phyloP scores from a whole-genome alignment of 495 filamentous ascomycete genomes.

The Hypoxylon fuscum region DNA sequence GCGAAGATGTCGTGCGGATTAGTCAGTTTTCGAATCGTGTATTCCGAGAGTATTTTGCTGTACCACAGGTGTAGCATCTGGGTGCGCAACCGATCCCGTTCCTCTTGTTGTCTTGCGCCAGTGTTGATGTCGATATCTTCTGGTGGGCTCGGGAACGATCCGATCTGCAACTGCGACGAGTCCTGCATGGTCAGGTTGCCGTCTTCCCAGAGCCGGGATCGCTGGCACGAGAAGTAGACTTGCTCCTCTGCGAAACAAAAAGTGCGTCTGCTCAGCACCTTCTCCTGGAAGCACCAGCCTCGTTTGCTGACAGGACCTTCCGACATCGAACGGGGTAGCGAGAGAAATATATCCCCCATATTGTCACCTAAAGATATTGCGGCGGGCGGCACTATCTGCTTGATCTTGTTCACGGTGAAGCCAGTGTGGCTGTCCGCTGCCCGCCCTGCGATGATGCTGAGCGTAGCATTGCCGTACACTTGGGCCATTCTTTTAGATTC shows the following conservation, averaged over 20 bases:
- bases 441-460: constrained; percentile 33
- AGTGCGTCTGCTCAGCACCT: constrained; percentile 43
- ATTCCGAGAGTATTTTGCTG: constrained; percentile 6
- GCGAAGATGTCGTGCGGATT: constrained; percentile 33
- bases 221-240: constrained; percentile 45
- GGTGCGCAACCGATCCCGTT: constrained; percentile 3
- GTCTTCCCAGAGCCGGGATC: constrained; percentile 5
- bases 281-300: constrained; percentile 50
- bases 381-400: constrained; percentile 10
- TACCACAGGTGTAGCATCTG: constrained; percentile 25
- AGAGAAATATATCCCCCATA: constrained; percentile 10
- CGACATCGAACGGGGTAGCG: not conserved
- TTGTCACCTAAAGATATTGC: constrained; percentile 4
- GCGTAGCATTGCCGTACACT: constrained; percentile 36
- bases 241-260: constrained; percentile 42
- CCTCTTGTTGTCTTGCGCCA: not conserved
- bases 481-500: constrained; percentile 37
- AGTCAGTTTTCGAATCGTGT: constrained; percentile 19
- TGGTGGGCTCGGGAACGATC: constrained; percentile 4
- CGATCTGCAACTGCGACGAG: constrained; percentile 9
- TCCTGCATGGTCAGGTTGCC: not conserved
- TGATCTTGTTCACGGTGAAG: constrained; percentile 4
- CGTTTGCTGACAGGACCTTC: constrained; percentile 4
- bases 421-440: constrained; percentile 22
- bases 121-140: not conserved